Evolutionary conservation across 2,329 filamentous ascomycete species (phyloP).

Genomic region (Fusarium newnesense): DNA sequence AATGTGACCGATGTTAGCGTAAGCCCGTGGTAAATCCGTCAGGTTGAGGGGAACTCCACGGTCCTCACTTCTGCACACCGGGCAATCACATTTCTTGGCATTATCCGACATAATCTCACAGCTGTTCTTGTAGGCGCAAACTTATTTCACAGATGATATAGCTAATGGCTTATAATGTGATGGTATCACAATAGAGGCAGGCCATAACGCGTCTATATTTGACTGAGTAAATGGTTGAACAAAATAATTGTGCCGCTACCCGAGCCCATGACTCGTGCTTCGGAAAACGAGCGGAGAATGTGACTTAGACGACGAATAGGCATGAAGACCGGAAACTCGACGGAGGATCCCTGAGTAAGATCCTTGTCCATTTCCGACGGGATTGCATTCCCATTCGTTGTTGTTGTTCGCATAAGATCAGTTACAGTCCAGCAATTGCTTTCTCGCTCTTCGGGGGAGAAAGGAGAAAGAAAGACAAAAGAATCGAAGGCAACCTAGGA

Average conservation of each 20-base stretch:
- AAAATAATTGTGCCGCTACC: background rate
- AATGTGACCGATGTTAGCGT: background rate
- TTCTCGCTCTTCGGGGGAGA: too few relatives aligned
- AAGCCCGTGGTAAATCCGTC: background rate
- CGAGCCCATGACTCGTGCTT: background rate
- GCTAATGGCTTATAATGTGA: rapidly evolving
- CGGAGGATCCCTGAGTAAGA: background rate
- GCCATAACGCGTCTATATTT: too few relatives aligned
- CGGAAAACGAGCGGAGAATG: background rate
- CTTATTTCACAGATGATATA: background rate
- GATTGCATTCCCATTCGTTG: background rate
- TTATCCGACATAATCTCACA: rapidly evolving
- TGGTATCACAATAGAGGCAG: rapidly evolving
- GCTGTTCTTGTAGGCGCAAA: too few relatives aligned
- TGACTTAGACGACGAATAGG: background rate
- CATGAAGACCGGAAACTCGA: background rate
- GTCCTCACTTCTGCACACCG: background rate
- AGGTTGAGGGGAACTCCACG: background rate
- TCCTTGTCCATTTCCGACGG: background rate
- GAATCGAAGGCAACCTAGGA: background rate
- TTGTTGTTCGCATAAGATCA: too few relatives aligned
- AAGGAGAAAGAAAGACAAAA: background rate
- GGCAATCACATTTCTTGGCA: background rate
- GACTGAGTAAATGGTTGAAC: too few relatives aligned
- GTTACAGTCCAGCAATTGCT: background rate